These are phyloP conservation scores for Mixia osmundae DNA, from an alignment of 1,284 basidiomycete genomes.

Conservation along the genomic window DNA sequence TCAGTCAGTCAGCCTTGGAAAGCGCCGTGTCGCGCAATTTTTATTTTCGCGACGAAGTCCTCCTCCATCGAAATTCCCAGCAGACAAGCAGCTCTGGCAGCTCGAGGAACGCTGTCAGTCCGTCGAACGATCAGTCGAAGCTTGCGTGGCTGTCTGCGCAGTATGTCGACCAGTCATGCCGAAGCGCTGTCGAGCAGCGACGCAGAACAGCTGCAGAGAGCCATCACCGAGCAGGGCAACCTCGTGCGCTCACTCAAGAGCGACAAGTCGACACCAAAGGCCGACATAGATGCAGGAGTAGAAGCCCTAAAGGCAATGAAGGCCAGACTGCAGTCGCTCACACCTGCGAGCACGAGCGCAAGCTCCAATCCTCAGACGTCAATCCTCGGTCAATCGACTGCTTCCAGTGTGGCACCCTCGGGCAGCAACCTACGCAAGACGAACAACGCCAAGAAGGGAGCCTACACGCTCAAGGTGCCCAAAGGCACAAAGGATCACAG, in stretches of 20 bases:
- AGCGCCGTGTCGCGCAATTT: no score
- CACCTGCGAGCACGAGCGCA: neutral
- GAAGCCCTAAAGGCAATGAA: neutral
- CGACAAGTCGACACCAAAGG: neutral
- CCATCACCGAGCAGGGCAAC: slow-evolving; percentile 2
- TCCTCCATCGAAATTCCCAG: no score
- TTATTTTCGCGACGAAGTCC: no score
- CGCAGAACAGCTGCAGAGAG: no score
- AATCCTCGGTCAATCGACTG: neutral
- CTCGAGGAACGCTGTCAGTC: no score
- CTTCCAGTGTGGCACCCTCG: neutral
- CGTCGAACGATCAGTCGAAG: no score
- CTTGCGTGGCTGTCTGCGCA: no score
- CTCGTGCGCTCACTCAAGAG: neutral
- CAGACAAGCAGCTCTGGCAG: no score
- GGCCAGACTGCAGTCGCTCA: no score
- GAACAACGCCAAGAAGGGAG: neutral
- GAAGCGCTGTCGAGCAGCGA: no score
- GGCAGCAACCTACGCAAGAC: neutral
- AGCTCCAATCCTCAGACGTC: neutral
- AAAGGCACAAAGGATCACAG: slow-evolving; percentile 92
- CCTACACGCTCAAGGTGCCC: slow-evolving; percentile 1
- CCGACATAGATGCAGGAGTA: neutral
- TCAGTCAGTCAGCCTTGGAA: no score
- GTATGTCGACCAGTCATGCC: no score